Percentiles rank a stretch among this genome's conserved stretches.
Conservation (phyloP, 163 green algal species). For the Coccomyxa subellipsoidea region DNA sequence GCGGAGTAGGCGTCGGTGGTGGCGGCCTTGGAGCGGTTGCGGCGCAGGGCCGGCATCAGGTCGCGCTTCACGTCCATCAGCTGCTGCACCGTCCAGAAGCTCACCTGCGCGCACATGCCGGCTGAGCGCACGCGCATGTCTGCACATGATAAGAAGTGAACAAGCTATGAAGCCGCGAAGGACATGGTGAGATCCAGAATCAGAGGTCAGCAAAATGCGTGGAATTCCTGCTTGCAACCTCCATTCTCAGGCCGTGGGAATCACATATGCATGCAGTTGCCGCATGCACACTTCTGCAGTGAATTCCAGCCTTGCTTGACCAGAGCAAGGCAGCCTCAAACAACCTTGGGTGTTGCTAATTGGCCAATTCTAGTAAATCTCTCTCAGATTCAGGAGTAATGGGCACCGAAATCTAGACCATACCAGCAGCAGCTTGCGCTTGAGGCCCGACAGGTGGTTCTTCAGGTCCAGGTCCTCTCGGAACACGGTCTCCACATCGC, state of each 20-base stretch:
- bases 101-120: conserved; percentile 37
- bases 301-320: background rate
- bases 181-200: no score
- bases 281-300: background rate
- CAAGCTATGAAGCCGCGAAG: no score
- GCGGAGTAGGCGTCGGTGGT: conserved; percentile 42
- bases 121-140: background rate
- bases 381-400: no score
- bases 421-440: conserved; percentile 79
- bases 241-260: no score
- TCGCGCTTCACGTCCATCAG: conserved; percentile 86
- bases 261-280: no score
- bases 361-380: no score
- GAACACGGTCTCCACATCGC: conserved; percentile 66
- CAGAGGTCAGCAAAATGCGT: no score
- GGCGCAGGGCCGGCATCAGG: conserved; percentile 61
- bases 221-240: no score
- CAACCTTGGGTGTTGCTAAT: no score
- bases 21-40: conserved; percentile 53
- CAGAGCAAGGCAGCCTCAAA: background rate
- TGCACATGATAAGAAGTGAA: no score
- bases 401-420: background rate
- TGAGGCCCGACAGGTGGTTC: conserved; percentile 92
- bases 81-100: conserved; percentile 79
- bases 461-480: conserved; percentile 95